Evolutionary conservation across 345 rosid species (phyloP), one percentile per base, ranked within the genome.

Genomic region (Citrus cavaleriei): DNA sequence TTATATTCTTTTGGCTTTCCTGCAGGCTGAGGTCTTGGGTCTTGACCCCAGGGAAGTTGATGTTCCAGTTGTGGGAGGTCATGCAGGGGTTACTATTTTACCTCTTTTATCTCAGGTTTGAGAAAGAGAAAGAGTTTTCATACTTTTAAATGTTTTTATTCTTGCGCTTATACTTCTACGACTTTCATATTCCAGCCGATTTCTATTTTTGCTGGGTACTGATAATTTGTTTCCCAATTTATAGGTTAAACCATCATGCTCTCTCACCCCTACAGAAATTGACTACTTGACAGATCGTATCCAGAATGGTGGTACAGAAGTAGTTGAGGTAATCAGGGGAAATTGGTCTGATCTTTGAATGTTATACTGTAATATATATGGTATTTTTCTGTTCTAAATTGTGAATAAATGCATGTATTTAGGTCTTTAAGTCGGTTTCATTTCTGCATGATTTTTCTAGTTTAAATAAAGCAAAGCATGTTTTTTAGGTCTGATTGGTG

Each of bases 251-350:
- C 98, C 98, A 74, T 81, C 95, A 54, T 88, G 92, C 83, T 85
- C 95, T 9, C 94, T 94, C 87, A 93, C 92, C 42, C 90, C 83
- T 35, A 86, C 89, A 65, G 99, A 96, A 88, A 88, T 91, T 5
- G 95, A 91, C 25, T 90, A 91, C 86, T 86, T 96, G 85, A 96
- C 98, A 2, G 79, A 88, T 82, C 99, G 98, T 70, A 94, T 96
- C 82, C 98, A 96, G 82, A 96, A 96, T 68, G 99, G 99, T 67
- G 99, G 99, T 49, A 94, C 97, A 75, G 98, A 96, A 85, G 97
- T 96, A 71, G 99, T 93, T 12, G 98, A 93, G 96, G 98, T 93
- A 85, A 83, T n/a, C 19, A 30, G 46, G 8, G 19, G 25, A 22
- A 13, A 63, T 76, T 42, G 72, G 1, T 32, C 19, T 8, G 66